Conservation (phyloP, 306 rosid species). For the Inga laurina region DNA sequence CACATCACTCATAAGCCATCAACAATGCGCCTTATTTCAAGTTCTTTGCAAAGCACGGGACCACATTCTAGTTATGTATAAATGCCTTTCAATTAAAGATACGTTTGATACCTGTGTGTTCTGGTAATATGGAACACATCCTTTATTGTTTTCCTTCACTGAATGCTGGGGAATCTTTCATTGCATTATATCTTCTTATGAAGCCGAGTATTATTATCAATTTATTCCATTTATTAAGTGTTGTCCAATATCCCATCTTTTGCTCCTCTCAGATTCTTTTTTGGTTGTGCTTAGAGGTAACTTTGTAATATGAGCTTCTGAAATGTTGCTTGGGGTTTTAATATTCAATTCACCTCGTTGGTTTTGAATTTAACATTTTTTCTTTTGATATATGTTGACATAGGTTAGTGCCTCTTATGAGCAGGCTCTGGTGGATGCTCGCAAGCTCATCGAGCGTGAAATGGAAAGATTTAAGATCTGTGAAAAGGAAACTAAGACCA, state of each 20-base stretch:
- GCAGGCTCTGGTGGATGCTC: conserved; percentile 89
- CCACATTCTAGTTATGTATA: neutral
- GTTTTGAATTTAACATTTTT: conserved; percentile 35
- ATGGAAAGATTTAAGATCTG: conserved; percentile 90
- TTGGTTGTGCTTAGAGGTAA: conserved; percentile 6
- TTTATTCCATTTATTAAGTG: neutral
- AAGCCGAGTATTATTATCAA: neutral
- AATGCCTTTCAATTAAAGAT: neutral
- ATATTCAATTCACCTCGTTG: neutral
- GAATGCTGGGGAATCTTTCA: neutral
- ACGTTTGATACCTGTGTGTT: neutral
- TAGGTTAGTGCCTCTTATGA: conserved; percentile 94
- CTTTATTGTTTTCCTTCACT: neutral
- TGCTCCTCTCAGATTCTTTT: neutral
- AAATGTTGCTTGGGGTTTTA: neutral
- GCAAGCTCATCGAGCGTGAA: conserved; percentile 79
- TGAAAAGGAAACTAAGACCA: conserved; percentile 88
- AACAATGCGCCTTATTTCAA: neutral
- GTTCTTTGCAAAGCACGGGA: neutral
- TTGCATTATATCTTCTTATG: neutral
- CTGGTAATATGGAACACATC: neutral
- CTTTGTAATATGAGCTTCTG: neutral
- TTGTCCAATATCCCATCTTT: neutral
- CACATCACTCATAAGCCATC: neutral
- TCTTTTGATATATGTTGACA: conserved; percentile 48